Conservation (phyloP, 2,329 filamentous ascomycete genomes). For the Neopestalotiopsis rosae region DNA sequence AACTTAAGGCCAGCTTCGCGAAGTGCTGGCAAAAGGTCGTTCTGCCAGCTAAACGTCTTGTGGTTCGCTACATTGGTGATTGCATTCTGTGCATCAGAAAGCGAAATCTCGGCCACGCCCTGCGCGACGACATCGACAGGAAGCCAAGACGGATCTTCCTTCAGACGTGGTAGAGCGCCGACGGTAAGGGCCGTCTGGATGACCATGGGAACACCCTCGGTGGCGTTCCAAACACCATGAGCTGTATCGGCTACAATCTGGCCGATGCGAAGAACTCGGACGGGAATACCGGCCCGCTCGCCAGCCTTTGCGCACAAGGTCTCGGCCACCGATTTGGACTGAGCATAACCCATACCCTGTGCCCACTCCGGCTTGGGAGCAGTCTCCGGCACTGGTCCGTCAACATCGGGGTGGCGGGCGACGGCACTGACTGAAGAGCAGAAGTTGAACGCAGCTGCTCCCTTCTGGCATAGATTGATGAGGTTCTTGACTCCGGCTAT, state of each 20-base stretch:
- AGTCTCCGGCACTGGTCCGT: conserved; percentile 38
- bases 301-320: conserved; percentile 42
- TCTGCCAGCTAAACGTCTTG: conserved; percentile 53
- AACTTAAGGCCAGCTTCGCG: conserved; percentile 48
- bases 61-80: conserved; percentile 56
- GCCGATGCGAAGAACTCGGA: conserved; percentile 50
- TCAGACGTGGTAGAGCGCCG: conserved; percentile 49
- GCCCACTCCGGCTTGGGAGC: conserved; percentile 42
- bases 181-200: conserved; percentile 50
- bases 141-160: conserved; percentile 51
- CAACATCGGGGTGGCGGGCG: conserved; percentile 33
- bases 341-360: conserved; percentile 48
- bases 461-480: conserved; percentile 38
- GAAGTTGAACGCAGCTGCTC: conserved; percentile 46
- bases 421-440: conserved; percentile 56
- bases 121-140: conserved; percentile 51
- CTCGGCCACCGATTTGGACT: conserved; percentile 48
- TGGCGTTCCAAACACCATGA: conserved; percentile 55
- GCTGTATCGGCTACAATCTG: conserved; percentile 55
- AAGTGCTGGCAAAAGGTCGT: conserved; percentile 55
- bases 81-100: conserved; percentile 35
- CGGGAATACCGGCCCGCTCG: conserved; percentile 33
- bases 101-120: conserved; percentile 44
- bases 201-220: conserved; percentile 58
- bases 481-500: conserved; percentile 51